These are phyloP conservation scores for Craterostigma plantagineum DNA, from an alignment of 257 asterid species.

Conservation along the genomic window DNA sequence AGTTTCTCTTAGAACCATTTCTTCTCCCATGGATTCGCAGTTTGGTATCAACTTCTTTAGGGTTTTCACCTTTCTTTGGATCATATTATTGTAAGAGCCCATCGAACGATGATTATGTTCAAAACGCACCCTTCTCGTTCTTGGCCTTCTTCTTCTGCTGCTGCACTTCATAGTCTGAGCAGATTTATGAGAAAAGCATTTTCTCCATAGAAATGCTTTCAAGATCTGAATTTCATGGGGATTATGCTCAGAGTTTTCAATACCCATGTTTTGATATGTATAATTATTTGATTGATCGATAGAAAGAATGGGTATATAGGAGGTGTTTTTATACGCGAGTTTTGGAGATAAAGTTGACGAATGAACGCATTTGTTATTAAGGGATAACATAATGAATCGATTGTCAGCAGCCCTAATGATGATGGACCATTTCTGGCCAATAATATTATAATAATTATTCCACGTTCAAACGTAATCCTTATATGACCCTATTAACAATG, in stretches of 20 bases:
- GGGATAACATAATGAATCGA: no score
- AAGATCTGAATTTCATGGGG: slow-evolving; percentile 8
- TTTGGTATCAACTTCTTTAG: slow-evolving; percentile 44
- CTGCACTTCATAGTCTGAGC: background rate
- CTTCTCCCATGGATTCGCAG: slow-evolving; percentile 24
- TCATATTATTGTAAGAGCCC: slow-evolving; percentile 6
- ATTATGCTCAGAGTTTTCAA: slow-evolving; percentile 12
- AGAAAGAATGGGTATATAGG: no score
- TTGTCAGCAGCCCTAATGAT: no score
- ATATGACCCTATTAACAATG: no score
- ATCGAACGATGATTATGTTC: no score
- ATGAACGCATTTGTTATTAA: no score
- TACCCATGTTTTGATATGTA: slow-evolving; percentile 9
- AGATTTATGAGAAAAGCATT: slow-evolving; percentile 1
- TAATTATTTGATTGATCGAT: no score
- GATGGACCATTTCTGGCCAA: no score
- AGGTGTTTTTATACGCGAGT: background rate
- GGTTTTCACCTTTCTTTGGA: slow-evolving; percentile 27
- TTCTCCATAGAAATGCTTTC: slow-evolving; percentile 9
- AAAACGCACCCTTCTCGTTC: slow-evolving; percentile 18
- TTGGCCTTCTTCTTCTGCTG: slow-evolving; percentile 10
- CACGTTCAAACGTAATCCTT: no score
- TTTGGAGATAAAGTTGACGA: no score
- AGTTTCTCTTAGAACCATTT: slow-evolving; percentile 28
- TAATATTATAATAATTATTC: no score